A percentile compares a stretch with the other conserved stretches of the same genome.
These are phyloP conservation scores for Ceratobasidium sp. DNA, from an alignment of 1,284 basidiomycete species.

Conservation along the genomic window DNA sequence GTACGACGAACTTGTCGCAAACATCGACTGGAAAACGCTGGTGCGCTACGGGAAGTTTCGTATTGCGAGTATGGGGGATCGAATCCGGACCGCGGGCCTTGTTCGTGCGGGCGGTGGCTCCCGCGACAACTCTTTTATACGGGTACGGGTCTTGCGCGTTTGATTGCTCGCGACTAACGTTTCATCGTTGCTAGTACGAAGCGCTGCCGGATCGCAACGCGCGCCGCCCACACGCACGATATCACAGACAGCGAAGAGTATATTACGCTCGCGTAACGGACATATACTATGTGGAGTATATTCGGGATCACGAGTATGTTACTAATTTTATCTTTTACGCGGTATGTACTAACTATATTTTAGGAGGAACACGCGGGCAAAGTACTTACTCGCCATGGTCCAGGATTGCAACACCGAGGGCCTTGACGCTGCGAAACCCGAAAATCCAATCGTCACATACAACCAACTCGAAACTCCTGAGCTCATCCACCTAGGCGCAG, in stretches of 20 bases:
- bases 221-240: too few relatives aligned
- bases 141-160: background rate
- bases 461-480: background rate
- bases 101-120: conserved; percentile 29
- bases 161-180: background rate
- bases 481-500: conserved; percentile 9
- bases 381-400: conserved; percentile 21
- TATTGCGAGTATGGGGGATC: conserved; percentile 8
- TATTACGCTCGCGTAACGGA: conserved; percentile 12
- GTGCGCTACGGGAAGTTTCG: conserved; percentile 35
- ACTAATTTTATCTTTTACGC: background rate
- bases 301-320: conserved; percentile 8
- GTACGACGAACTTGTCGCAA: background rate
- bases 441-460: conserved; percentile 33
- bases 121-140: too few relatives aligned
- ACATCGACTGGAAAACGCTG: conserved; percentile 1
- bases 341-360: background rate
- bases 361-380: background rate
- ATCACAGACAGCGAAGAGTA: background rate
- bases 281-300: conserved; percentile 16
- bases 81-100: conserved; percentile 32
- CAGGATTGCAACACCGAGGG: conserved; percentile 14
- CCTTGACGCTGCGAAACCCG: background rate
- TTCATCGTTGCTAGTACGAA: conserved; percentile 4
- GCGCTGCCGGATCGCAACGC: conserved; percentile 12